Evolutionary conservation across 2,329 filamentous ascomycete genomes (phyloP), one percentile per base, ranked within the genome.

Genomic region (Moelleriella libera): DNA sequence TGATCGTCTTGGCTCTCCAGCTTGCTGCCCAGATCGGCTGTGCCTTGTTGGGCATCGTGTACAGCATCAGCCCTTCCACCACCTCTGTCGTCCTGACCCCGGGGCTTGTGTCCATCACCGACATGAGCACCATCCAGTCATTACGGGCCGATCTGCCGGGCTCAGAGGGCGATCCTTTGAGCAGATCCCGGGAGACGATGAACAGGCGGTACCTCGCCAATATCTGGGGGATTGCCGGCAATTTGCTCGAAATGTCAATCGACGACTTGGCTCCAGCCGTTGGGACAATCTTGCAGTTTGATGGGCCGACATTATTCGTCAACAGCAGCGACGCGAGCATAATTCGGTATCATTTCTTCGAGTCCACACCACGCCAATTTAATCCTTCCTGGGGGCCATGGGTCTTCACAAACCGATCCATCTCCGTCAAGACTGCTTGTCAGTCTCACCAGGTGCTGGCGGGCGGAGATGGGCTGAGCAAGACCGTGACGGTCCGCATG

Each of bases 41-140:
- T 21, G 40, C 40, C 7, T n/a, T 41, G 10, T 21, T 41, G 40
- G 40, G 40, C 21, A 54, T 72, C 2, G 65, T 64, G 1, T 72
- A 70, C 47, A 60, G 64, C 1, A 63, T 67, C 43, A 67, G 68
- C n/a, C 51, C 59, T 1, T 60, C 65, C 10, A 56, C 60, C 14
- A 56, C 52, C 0, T 41, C 52, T 1, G 57, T 64, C 4, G 48
- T 68, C 5, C 54, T 63, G 1, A 52, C 45, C 1, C 53, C 57
- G 0, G 68, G 67, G 0, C 55, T 57, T 5, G 60, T 69, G 0
- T 54, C 59, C 0, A 56, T 69, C 5, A 54, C 68, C 0, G 55
- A 65, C 45, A 11, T 41, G 40, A 41, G 34, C 4, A 3, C 34
- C 8, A 37, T 37, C 34, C 8, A 37, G 34, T 12, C 34, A 37